Evolutionary conservation across 345 rosid species (phyloP).

Genomic region (Populus alba): DNA sequence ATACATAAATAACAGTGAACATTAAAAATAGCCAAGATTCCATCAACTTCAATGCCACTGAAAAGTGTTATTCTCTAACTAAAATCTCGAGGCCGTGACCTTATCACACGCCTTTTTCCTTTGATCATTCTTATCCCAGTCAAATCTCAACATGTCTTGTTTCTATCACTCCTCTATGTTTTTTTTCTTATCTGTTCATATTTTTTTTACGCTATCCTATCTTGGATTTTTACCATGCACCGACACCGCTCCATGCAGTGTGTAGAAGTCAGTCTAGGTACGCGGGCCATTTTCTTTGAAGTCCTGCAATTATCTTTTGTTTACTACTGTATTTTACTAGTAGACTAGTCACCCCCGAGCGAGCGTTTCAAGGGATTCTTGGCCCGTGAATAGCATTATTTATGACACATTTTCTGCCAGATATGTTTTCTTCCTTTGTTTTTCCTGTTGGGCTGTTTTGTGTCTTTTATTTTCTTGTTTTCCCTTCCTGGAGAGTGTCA

Average conservation of each 20-base stretch:
- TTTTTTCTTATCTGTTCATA: slow-evolving; percentile 5
- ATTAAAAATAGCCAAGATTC: slow-evolving; percentile 44
- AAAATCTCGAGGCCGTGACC: slow-evolving; percentile 29
- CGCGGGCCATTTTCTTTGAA: not conserved
- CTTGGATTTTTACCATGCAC: slow-evolving; percentile 20
- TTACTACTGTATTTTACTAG: not conserved
- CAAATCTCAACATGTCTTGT: slow-evolving; percentile 39
- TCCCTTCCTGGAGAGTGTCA: slow-evolving; percentile 20
- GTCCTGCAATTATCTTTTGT: not conserved
- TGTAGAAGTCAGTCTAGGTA: slow-evolving; percentile 19
- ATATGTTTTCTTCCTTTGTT: not conserved
- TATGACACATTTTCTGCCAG: slow-evolving; percentile 7
- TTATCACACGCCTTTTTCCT: not conserved
- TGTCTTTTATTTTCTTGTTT: slow-evolving; percentile 5
- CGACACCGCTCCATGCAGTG: slow-evolving; percentile 32
- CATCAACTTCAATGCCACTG: slow-evolving; percentile 13
- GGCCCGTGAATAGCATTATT: slow-evolving; percentile 54
- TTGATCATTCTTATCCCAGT: slow-evolving; percentile 18
- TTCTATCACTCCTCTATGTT: slow-evolving; percentile 14
- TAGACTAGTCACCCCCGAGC: slow-evolving; percentile 27
- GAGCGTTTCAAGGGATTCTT: slow-evolving; percentile 45
- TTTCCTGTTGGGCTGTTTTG: not conserved
- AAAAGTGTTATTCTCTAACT: slow-evolving; percentile 7
- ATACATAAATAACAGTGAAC: slow-evolving; percentile 34
- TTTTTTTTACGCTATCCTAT: not conserved